phyloP scores from a whole-genome alignment of 108 stramenopile species.

The Fragilariopsis cylindrus region DNA sequence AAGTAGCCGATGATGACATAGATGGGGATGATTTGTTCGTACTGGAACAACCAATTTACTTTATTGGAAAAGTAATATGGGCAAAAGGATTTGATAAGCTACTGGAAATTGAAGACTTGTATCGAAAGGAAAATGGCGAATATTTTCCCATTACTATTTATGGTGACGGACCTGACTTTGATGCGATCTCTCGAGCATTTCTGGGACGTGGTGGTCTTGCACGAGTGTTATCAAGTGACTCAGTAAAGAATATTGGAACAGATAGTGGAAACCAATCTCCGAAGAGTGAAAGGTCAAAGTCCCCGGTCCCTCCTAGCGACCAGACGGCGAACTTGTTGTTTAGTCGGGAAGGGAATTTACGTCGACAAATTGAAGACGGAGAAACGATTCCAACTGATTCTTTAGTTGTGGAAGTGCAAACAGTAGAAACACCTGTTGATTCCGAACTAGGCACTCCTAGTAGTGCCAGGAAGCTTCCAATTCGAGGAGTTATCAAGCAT shows the following conservation, averaged over 20 bases:
- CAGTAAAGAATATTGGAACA: conserved; percentile 1
- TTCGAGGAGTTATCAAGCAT: background rate
- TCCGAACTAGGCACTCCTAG: background rate
- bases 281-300: conserved; percentile 4
- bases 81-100: conserved; percentile 92
- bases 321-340: conserved; percentile 14
- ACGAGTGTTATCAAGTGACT: background rate
- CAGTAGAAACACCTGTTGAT: background rate
- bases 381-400: background rate
- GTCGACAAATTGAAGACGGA: conserved; percentile 5
- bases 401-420: conserved; percentile 16
- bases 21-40: conserved; percentile 7
- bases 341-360: conserved; percentile 12
- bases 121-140: conserved; percentile 47
- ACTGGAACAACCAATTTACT: conserved; percentile 64
- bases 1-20: conserved; percentile 16
- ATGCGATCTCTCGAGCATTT: conserved; percentile 66
- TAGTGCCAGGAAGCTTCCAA: background rate
- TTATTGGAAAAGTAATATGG: conserved; percentile 95
- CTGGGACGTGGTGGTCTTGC: conserved; percentile 54
- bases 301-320: background rate
- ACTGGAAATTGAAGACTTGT: conserved; percentile 69
- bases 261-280: background rate
- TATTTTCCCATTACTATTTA: conserved; percentile 80
- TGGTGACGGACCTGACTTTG: conserved; percentile 71